Conservation (phyloP, 305 asterid species). For the Fraxinus sp. region DNA sequence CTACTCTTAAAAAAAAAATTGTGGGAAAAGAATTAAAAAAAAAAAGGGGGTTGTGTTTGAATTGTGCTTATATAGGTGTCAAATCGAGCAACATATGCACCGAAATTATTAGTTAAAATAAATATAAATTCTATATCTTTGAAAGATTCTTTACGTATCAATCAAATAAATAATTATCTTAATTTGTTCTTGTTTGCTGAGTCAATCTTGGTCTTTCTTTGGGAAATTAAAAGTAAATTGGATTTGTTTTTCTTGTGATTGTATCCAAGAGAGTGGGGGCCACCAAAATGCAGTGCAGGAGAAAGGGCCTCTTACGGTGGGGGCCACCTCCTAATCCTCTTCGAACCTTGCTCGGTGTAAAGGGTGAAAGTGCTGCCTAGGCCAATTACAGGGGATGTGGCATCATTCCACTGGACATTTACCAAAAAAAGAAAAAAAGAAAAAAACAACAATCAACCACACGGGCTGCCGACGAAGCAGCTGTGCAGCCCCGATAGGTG, state of each 20-base stretch:
- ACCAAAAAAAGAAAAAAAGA: too few relatives aligned
- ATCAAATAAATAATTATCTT: not conserved
- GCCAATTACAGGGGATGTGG: not conserved
- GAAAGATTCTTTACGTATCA: conserved; percentile 24
- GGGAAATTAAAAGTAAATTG: not conserved
- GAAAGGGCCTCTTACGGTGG: not conserved
- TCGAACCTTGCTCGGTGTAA: not conserved
- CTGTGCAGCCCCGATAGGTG: not conserved
- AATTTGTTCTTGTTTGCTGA: conserved; percentile 10
- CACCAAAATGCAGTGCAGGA: conserved; percentile 33
- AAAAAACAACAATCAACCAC: not conserved
- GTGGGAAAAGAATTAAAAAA: too few relatives aligned
- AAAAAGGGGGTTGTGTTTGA: conserved; percentile 4
- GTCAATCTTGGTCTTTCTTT: conserved; percentile 52
- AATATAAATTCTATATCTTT: not conserved
- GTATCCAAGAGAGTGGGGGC: conserved; percentile 21
- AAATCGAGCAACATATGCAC: conserved; percentile 20
- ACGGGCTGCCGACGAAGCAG: not conserved
- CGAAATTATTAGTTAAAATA: not conserved
- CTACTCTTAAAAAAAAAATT: not conserved
- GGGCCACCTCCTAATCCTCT: conserved; percentile 30
- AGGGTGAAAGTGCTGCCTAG: not conserved
- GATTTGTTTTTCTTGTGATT: conserved; percentile 20
- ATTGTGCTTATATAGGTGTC: conserved; percentile 18
- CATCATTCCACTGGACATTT: not conserved